A percentile compares a stretch with the other conserved stretches of the same genome.
Conservation (phyloP, 78 protist species). For the Salpingoeca rosetta region DNA sequence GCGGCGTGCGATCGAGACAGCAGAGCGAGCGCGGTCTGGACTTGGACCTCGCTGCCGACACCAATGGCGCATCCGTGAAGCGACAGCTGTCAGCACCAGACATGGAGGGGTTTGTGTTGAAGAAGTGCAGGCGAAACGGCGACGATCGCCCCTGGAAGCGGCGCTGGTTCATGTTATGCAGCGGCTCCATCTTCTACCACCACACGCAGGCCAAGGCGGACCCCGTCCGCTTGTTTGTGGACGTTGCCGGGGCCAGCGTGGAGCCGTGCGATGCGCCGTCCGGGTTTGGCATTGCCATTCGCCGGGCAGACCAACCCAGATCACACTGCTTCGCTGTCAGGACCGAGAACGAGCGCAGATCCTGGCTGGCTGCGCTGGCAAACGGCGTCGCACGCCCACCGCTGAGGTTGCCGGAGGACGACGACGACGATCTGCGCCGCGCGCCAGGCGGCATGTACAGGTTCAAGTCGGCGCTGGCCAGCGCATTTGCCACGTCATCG, state of each 20-base stretch:
- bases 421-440: not conserved
- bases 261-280: not conserved
- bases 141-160: not conserved
- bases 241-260: not conserved
- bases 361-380: not conserved
- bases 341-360: no score
- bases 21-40: no score
- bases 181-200: not conserved
- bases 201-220: not conserved
- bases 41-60: no score
- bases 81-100: not conserved
- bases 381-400: no score
- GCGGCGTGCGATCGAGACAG: no score
- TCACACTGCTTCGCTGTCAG: no score
- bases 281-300: not conserved
- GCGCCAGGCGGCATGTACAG: no score
- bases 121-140: not conserved
- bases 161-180: not conserved
- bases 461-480: not conserved
- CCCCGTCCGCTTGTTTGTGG: not conserved
- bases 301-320: not conserved
- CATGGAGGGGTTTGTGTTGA: not conserved
- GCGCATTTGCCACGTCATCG: not conserved
- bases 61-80: no score
- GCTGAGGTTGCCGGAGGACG: not conserved